Conservation (phyloP, 306 rosid genomes). For the Notholithocarpus densiflorus region DNA sequence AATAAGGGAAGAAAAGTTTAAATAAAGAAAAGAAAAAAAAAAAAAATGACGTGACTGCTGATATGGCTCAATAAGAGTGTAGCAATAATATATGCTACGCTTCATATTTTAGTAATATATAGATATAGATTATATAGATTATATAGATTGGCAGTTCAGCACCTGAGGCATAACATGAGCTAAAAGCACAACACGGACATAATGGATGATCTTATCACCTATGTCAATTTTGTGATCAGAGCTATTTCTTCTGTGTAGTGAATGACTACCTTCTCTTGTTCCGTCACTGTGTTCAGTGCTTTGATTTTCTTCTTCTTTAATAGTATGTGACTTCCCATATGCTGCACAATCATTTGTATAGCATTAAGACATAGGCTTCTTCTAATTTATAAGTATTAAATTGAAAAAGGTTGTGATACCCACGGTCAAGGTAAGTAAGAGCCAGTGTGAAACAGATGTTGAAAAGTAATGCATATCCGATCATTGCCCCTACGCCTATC, state of each 20-base stretch:
- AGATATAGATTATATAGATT: too few relatives aligned
- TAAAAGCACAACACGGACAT: too few relatives aligned
- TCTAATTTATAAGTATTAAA: neutral
- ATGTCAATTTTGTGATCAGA: conserved; percentile 1
- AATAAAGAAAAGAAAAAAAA: too few relatives aligned
- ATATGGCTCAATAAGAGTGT: too few relatives aligned
- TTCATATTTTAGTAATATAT: too few relatives aligned
- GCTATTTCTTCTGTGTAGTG: neutral
- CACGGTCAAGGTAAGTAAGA: conserved; percentile 53
- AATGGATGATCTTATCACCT: conserved; percentile 9
- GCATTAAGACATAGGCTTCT: neutral
- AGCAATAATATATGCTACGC: accelerated
- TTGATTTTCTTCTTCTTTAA: conserved; percentile 29
- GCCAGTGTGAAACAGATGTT: conserved; percentile 47
- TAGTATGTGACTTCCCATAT: conserved; percentile 33
- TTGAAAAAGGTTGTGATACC: conserved; percentile 18
- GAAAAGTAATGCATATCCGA: conserved; percentile 45
- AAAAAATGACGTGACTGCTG: accelerated
- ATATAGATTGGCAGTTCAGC: too few relatives aligned
- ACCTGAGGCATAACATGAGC: neutral
- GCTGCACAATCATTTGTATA: conserved; percentile 34
- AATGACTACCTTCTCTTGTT: neutral
- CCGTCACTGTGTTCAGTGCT: conserved; percentile 8
- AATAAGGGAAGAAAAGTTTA: too few relatives aligned
- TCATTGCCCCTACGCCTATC: conserved; percentile 60